Percentiles rank a stretch among this genome's conserved stretches.
Conservation (phyloP, 129 eudicot genomes). For the Chrysanthemum makinoi region DNA sequence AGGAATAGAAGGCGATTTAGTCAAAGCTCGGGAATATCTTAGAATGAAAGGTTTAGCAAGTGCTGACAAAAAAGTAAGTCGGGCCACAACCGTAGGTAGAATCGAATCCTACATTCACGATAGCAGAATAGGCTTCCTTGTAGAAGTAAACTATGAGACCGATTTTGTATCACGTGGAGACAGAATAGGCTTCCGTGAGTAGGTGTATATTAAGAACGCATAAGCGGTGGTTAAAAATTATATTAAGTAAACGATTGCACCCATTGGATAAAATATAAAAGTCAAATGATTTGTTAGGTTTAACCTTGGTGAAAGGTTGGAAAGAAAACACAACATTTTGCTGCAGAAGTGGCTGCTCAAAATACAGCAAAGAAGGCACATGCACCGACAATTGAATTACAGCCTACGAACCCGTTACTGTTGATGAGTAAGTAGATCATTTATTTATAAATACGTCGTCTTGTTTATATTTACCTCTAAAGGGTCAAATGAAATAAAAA, state of each 20-base stretch:
- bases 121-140: slow-evolving; percentile 75
- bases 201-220: too few relatives aligned
- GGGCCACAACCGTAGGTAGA: slow-evolving; percentile 90
- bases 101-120: slow-evolving; percentile 90
- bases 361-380: slow-evolving; percentile 77
- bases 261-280: slow-evolving; percentile 85
- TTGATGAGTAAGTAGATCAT: too few relatives aligned
- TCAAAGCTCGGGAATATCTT: slow-evolving; percentile 81
- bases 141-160: slow-evolving; percentile 92
- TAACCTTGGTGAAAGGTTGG: slow-evolving; percentile 95
- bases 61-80: slow-evolving; percentile 84
- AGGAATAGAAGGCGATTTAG: slow-evolving; percentile 73
- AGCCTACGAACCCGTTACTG: too few relatives aligned
- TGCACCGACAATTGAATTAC: too few relatives aligned
- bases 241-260: slow-evolving; percentile 84
- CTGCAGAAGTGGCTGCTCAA: slow-evolving; percentile 99
- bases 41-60: slow-evolving; percentile 88
- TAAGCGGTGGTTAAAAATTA: too few relatives aligned
- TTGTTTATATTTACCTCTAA: too few relatives aligned
- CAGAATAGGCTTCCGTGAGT: too few relatives aligned
- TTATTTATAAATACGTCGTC: too few relatives aligned
- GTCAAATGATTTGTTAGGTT: slow-evolving; percentile 80
- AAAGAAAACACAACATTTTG: slow-evolving; percentile 86
- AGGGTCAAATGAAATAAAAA: too few relatives aligned
- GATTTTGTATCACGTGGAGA: slow-evolving; percentile 95